Evolutionary conservation across 257 asterid species (phyloP).

Genomic region (Anisodus acutangulus): DNA sequence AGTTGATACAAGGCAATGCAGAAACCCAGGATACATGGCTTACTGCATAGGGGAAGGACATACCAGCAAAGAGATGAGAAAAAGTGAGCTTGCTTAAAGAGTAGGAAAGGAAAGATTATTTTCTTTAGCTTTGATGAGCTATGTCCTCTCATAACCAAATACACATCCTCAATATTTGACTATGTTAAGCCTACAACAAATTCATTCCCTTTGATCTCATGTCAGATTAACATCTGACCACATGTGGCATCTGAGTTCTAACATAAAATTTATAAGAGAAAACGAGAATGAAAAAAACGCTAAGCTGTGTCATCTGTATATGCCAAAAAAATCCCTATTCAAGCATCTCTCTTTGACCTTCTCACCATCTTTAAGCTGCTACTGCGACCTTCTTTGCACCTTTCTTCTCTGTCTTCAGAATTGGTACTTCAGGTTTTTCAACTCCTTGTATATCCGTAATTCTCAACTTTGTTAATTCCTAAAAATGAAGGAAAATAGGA

Average conservation of each 20-base stretch:
- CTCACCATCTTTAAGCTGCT: conserved; percentile 44
- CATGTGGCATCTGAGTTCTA: conserved; percentile 20
- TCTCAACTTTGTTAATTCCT: conserved; percentile 93
- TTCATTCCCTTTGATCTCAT: background rate
- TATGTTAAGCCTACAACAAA: conserved; percentile 25
- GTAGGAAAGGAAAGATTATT: background rate
- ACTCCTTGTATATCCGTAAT: conserved; percentile 81
- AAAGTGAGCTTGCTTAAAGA: background rate
- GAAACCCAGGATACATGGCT: background rate
- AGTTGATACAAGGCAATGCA: background rate
- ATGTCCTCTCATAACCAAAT: background rate
- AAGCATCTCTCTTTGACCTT: conserved; percentile 38
- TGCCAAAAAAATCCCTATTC: conserved; percentile 8
- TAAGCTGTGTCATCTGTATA: background rate
- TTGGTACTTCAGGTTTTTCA: conserved; percentile 60
- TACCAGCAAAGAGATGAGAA: background rate
- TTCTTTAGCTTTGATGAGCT: background rate
- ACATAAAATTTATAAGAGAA: background rate
- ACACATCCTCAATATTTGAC: conserved; percentile 8
- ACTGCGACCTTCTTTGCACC: conserved; percentile 50
- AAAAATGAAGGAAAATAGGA: conserved; percentile 21
- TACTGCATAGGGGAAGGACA: background rate
- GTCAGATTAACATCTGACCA: background rate
- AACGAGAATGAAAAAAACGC: background rate
- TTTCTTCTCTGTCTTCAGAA: conserved; percentile 53